phyloP scores from a whole-genome alignment of 2,329 filamentous ascomycete genomes.

The Nemania sp. region DNA sequence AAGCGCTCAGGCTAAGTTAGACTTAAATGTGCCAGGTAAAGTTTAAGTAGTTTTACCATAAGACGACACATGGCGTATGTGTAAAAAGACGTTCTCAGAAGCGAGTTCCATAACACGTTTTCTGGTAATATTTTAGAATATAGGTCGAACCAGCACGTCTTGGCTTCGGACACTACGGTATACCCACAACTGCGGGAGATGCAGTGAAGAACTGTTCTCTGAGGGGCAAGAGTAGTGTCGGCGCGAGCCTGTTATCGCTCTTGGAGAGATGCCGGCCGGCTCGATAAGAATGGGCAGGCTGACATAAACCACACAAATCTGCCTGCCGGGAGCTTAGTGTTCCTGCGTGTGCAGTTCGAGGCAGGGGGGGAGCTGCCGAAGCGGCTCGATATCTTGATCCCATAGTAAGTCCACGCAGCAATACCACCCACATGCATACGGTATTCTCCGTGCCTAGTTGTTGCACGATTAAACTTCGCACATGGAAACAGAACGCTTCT shows the following conservation, averaged over 20 bases:
- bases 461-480: too few species aligned
- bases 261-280: constrained; percentile 1
- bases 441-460: too few species aligned
- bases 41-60: not conserved
- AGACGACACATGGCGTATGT: too few species aligned
- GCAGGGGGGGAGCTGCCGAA: not conserved
- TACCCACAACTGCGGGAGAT: not conserved
- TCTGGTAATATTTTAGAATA: too few species aligned
- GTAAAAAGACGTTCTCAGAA: too few species aligned
- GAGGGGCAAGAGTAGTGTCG: not conserved
- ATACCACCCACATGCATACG: too few species aligned
- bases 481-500: too few species aligned
- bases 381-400: too few species aligned
- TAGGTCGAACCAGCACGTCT: too few species aligned
- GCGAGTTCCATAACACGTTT: too few species aligned
- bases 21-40: not conserved
- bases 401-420: too few species aligned
- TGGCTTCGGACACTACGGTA: too few species aligned
- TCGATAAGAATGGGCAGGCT: not conserved
- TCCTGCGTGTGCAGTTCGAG: not conserved
- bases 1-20: not conserved
- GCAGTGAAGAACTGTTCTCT: not conserved
- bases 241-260: not conserved
- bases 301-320: not conserved
- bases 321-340: not conserved